Evolutionary conservation across 2,329 filamentous ascomycete species (phyloP).

Genomic region (Colletotrichum tabaci): DNA sequence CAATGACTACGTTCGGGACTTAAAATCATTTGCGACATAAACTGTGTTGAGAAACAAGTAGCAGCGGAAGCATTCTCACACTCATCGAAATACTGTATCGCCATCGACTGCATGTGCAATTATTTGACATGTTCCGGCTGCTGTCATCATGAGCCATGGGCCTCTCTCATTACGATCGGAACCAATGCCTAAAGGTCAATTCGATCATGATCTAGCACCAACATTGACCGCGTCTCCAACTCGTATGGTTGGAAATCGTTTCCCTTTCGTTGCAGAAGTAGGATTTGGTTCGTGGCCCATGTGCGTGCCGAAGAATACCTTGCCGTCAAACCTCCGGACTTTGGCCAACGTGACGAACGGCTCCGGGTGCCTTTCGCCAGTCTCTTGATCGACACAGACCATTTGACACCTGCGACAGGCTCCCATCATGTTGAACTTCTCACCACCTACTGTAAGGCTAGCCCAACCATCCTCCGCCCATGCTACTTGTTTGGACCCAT

Average conservation of each 20-base stretch:
- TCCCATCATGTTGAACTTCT: constrained; percentile 81
- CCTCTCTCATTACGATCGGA: not conserved
- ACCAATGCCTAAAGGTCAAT: not conserved
- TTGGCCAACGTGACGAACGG: constrained; percentile 91
- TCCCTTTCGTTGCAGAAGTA: constrained; percentile 44
- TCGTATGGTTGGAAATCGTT: constrained; percentile 58
- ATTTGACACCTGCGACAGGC: constrained; percentile 94
- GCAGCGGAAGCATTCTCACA: not conserved
- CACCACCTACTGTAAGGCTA: constrained; percentile 74
- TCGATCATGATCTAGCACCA: constrained; percentile 22
- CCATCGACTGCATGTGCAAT: no score
- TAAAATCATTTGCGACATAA: not conserved
- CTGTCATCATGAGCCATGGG: no score
- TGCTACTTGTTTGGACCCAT: constrained; percentile 61
- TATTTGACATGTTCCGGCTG: not conserved
- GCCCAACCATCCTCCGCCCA: constrained; percentile 89
- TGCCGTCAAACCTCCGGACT: constrained; percentile 85
- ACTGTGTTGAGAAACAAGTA: not conserved
- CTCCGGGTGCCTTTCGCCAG: constrained; percentile 82
- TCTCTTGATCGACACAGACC: constrained; percentile 93
- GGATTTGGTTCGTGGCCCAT: constrained; percentile 65
- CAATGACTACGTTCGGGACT: no score
- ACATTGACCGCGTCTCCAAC: constrained; percentile 63
- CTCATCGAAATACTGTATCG: not conserved
- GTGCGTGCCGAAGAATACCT: constrained; percentile 92